Percentiles rank a stretch among this genome's conserved stretches.
Evolutionary conservation across 345 rosid species (phyloP).

Genomic region (Sonneratia caseolaris): DNA sequence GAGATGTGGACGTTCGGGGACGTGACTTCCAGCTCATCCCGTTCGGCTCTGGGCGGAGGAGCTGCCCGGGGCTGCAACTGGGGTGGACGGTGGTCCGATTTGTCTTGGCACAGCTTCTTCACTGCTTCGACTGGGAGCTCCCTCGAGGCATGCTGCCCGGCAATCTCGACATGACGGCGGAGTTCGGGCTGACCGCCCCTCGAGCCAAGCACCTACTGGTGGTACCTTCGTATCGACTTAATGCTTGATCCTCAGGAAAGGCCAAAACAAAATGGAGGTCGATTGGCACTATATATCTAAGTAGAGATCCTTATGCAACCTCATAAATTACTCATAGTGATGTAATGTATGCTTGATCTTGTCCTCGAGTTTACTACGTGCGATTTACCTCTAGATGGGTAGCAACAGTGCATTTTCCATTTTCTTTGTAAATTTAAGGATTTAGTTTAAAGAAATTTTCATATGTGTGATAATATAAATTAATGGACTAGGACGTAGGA

Average conservation of each 20-base stretch:
- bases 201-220: conserved; percentile 31
- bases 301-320: too few species aligned
- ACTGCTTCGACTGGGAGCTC: conserved; percentile 47
- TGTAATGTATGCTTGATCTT: too few species aligned
- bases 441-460: too few species aligned
- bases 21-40: conserved; percentile 36
- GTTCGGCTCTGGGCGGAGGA: conserved; percentile 34
- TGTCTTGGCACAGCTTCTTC: conserved; percentile 32
- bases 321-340: too few species aligned
- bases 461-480: too few species aligned
- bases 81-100: conserved; percentile 22
- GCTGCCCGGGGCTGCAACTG: conserved; percentile 37
- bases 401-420: too few species aligned
- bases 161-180: conserved; percentile 37
- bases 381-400: too few species aligned
- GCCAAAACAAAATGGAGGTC: too few species aligned
- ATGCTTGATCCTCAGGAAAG: neutral
- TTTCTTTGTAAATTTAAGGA: too few species aligned
- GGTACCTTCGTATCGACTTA: conserved; percentile 19
- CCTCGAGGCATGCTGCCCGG: conserved; percentile 13
- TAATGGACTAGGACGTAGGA: too few species aligned
- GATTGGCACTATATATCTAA: too few species aligned
- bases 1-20: conserved; percentile 23
- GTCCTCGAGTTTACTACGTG: too few species aligned
- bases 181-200: conserved; percentile 21